Evolutionary conservation across 2,329 filamentous ascomycete genomes (phyloP), one percentile per base, ranked within the genome.

Genomic region (Lecanicillium sp.): DNA sequence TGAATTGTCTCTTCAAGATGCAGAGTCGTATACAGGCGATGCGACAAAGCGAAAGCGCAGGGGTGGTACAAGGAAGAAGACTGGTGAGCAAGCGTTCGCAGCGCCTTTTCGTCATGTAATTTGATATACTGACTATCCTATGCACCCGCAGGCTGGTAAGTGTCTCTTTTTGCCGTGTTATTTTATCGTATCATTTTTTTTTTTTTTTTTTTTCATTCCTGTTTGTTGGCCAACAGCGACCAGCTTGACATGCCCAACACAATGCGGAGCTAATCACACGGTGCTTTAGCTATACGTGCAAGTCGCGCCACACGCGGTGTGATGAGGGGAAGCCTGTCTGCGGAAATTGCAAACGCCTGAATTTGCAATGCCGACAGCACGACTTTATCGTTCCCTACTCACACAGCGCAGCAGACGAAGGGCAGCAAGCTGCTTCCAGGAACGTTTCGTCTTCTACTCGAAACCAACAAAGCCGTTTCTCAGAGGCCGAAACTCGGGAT

Each of bases 301-400:
- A 44, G 20, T 3, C 41, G 12, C 41, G 41, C 14, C 41, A 44
- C 20, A 44, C 41, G 10, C 21, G 24, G 8, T 50, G 48, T 24
- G 48, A 50, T 26, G 48, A 50, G 48, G 33, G 19, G 10, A 45
- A 41, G n/a, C 48, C 49, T 11, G 19, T 43, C 33, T 51, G 49
- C 21, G 39, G 44, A 14, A 44, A 48, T 23, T 51, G 49, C 35
- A 11, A 27, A 14, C 39, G 44, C 11, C 40, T 39, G 14, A 38
- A 36, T 19, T 24, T 51, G 24, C 11, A 43, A 15, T 51, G 49
- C 29, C 33, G 33, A 2, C 44, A 33, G 32, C 30, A 11, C n/a
- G 33, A 48, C 5, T 37, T 44, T 20, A 48, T 51, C 3, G 20
- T 35, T 12, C 46, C n/a, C 17, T 48, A 24, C 27, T 17, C 40